Percentiles rank a stretch among this genome's conserved stretches.
Evolutionary conservation across 164 flowering plant species (phyloP).

Genomic region (Brasenia schreberi): DNA sequence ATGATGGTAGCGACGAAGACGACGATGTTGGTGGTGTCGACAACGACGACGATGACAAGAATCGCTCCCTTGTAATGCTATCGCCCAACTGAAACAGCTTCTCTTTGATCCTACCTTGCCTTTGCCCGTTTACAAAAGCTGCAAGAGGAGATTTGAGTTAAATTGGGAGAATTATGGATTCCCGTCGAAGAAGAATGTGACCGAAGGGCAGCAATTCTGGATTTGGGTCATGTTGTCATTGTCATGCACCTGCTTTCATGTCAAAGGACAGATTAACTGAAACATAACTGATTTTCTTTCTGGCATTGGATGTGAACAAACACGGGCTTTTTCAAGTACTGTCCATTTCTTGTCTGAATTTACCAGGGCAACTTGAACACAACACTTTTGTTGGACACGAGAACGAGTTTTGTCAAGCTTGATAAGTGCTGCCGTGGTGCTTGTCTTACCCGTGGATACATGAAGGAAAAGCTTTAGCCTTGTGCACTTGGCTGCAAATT

Average conservation of each 20-base stretch:
- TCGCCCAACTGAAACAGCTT: slow-evolving; percentile 64
- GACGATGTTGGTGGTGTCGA: not conserved
- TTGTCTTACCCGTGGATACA: slow-evolving; percentile 54
- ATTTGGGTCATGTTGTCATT: no score
- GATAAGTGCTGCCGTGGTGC: not conserved
- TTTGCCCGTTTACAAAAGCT: slow-evolving; percentile 94
- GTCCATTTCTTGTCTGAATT: no score
- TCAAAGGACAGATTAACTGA: not conserved
- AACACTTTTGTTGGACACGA: no score
- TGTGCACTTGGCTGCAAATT: slow-evolving; percentile 54
- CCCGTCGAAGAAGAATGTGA: not conserved
- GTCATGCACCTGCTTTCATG: no score
- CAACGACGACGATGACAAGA: slow-evolving; percentile 11
- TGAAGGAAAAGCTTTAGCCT: slow-evolving; percentile 62
- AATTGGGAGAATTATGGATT: no score
- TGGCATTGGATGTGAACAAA: not conserved
- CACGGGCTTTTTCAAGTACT: not conserved
- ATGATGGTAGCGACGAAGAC: not conserved
- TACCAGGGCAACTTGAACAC: no score
- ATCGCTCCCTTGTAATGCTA: slow-evolving; percentile 44
- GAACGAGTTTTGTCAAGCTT: not conserved
- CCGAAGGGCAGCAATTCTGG: not conserved
- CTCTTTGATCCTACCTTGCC: slow-evolving; percentile 79
- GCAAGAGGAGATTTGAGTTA: slow-evolving; percentile 4
- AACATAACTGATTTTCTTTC: not conserved